phyloP scores from a whole-genome alignment of 306 rosid species.

The Cicer bijugum region DNA sequence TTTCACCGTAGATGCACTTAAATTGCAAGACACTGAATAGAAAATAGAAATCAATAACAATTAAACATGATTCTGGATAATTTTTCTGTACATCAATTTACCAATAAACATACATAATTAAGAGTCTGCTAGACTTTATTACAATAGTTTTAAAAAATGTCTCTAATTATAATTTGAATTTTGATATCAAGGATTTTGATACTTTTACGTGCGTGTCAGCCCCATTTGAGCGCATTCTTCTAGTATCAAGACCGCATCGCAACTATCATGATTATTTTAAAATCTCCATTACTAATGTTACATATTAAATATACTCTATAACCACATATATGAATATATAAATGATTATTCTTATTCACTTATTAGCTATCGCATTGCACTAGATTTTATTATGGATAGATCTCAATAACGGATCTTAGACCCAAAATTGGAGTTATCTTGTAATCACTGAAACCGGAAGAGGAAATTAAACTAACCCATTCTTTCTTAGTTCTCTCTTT shows the following conservation, averaged over 20 bases:
- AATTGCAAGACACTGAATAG: too few species aligned
- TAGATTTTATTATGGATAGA: conserved; percentile 21
- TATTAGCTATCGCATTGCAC: neutral
- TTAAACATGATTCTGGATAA: neutral
- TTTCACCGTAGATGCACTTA: too few species aligned
- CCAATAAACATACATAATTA: neutral
- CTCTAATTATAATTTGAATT: too few species aligned
- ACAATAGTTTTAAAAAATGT: neutral
- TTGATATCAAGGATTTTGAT: too few species aligned
- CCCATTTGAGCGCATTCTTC: neutral
- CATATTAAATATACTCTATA: neutral
- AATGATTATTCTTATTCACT: neutral
- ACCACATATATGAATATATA: neutral
- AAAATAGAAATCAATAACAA: neutral
- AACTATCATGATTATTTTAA: too few species aligned
- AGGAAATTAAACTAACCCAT: conserved; percentile 33
- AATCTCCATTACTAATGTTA: neutral
- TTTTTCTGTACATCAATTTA: neutral
- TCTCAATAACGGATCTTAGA: conserved; percentile 22
- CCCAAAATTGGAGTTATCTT: conserved; percentile 35
- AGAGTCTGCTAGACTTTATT: neutral
- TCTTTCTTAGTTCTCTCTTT: conserved; percentile 41
- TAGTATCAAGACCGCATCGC: too few species aligned
- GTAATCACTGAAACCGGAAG: conserved; percentile 28
- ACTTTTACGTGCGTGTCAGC: neutral